Evolutionary conservation across 768 basidiomycete species (phyloP).

Genomic region (Calvatia gigantea): DNA sequence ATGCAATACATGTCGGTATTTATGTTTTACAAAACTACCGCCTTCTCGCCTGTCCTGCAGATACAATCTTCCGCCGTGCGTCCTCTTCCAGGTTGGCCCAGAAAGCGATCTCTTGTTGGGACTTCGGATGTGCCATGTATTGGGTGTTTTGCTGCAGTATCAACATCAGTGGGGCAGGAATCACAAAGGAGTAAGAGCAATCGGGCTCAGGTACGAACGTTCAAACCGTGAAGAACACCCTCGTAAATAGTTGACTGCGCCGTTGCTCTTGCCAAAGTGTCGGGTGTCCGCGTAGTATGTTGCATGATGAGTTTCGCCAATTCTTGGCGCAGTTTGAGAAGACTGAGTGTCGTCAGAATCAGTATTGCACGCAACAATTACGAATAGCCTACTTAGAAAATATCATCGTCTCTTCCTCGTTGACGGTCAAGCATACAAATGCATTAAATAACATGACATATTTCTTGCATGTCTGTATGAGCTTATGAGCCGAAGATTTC

Average conservation of each 20-base stretch:
- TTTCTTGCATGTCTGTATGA: conserved; percentile 59
- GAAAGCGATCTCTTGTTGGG: conserved; percentile 81
- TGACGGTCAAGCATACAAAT: conserved; percentile 74
- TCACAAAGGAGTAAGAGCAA: too few species aligned
- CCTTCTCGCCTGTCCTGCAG: conserved; percentile 32
- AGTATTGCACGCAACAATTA: not conserved
- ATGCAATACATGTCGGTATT: not conserved
- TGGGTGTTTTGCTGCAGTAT: conserved; percentile 56
- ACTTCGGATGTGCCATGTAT: conserved; percentile 74
- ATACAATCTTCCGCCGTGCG: conserved; percentile 56
- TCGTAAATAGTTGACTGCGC: conserved; percentile 76
- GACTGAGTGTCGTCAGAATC: conserved; percentile 38
- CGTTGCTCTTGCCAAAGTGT: conserved; percentile 58
- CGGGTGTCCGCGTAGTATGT: conserved; percentile 68
- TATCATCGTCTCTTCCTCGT: conserved; percentile 94
- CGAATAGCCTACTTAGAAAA: conserved; percentile 73
- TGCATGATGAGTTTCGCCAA: conserved; percentile 68
- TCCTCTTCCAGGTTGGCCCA: conserved; percentile 88
- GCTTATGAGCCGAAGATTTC: conserved; percentile 5
- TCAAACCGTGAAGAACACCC: conserved; percentile 68
- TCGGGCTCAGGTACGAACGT: conserved; percentile 58
- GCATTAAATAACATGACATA: conserved; percentile 83
- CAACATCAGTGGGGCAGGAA: not conserved
- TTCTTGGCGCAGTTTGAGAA: conserved; percentile 83
- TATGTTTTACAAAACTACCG: not conserved